Base-by-base conservation (phyloP, 2,329 filamentous ascomycete genomes). In the Aspergillus aculeatus region DNA sequence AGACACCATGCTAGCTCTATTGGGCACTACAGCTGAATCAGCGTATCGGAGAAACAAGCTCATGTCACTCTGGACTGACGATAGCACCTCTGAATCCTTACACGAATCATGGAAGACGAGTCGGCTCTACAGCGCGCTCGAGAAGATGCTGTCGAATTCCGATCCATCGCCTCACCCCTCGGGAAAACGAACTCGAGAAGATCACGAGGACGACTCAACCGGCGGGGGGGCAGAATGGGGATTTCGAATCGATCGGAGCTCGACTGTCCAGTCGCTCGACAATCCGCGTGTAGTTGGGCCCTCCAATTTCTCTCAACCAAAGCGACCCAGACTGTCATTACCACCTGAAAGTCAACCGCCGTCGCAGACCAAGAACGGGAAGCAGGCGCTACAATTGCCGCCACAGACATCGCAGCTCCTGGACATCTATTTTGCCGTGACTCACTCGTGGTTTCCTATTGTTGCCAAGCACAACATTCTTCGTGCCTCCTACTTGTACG, bases 361-460 rank as follows among this genome's bases (percentile, higher is more conserved):
- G 11, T 47, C 60, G 9, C 62, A 60, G 11, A 44, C 61, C 5
- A 32, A 52, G 11, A 62, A 32, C 41, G 55, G 53, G 41, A 35
- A 29, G 2, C 63, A 64, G 32, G 49, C 63, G 12, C 66, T 75
- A 41, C 68, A 71, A 41, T 74, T 86, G 11, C 84, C 84, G 12
- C 65, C 74, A 26, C 78, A 82, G 56, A 78, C 82, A 9, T 83
- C 83, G 69, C 75, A 77, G 16, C 71, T 86, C 6, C 72, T 86
- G 38, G 83, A 86, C 65, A 75, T 81, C 11, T 86, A 86, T 64
- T 86, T 86, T 62, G 79, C 83, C 0, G 81, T 81, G 57, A 85
- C 82, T 0, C 83, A 86, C 64, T 80, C 80, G 26, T 87, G 84
- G 84, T 79, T 87, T 31, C 84, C 84, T 0, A 80, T 86, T n/a